Evolutionary conservation across 139 green algal genomes (phyloP), one percentile per base, ranked within the genome.

Genomic region (Volvox africanus): DNA sequence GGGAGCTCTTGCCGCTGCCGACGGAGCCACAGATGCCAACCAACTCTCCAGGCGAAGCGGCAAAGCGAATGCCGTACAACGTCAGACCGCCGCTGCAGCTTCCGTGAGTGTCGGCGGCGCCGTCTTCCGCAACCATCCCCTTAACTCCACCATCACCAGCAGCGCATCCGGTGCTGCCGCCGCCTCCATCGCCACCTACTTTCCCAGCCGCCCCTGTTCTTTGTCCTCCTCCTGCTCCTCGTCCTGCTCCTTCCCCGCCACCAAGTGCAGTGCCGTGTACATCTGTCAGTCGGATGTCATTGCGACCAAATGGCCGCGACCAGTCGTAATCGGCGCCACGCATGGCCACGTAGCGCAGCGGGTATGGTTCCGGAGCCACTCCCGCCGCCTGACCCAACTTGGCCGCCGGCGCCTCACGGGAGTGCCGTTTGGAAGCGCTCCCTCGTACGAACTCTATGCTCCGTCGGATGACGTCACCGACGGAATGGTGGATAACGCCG

Each of bases 1-100:
- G 73, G 61, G 91, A 96, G 88, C 85, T 95, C 93, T 99, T 99
- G 83, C 97, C 97, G 71, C 68, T 33, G 28, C 80, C 80, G 26
- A 95, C 95, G 62, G 93, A 90, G 18, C 97, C 97, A 19, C 93
- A 93, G 28, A 98, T 93, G 26, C 90, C 96, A 36, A 98, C 26
- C 79, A 98, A 93, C 94, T 98, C 87, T 0, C 96, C 96, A 1
- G 84, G 93, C 14, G 44, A 28, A 2, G 96, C 86, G 3, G 30
- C 24, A 13, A 98, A 86, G 20, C 21, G 12, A 35, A 97, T 79
- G 26, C 93, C 92, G 21, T 82, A 36, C 87, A 98, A 92, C 33
- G 94, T 96, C 35, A 91, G 81, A 21, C 75, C 75, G 28, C 65
- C 65, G 65, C n/a, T 36, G 67, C 24, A 36, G 65, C 26, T 68